Evolutionary conservation across 108 stramenopile species (phyloP).

Genomic region (Cyclostephanos invisitatus): DNA sequence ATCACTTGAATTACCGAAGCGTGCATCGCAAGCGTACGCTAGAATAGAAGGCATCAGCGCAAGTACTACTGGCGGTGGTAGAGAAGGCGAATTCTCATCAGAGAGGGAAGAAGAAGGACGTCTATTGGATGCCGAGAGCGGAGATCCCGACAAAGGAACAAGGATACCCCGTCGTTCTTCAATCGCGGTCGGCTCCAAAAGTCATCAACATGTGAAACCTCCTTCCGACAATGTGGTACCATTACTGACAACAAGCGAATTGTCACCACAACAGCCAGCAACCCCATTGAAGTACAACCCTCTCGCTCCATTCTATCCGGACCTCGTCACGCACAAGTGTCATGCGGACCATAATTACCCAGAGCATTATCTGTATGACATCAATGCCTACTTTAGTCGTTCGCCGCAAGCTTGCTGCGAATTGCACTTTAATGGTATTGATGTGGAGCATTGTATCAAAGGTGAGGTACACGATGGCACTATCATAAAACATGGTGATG

Average conservation of each 20-base stretch:
- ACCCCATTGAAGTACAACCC: not conserved
- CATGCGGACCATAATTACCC: constrained; percentile 34
- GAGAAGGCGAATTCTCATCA: not conserved
- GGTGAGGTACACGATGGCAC: not conserved
- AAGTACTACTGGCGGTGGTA: not conserved
- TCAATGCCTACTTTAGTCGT: constrained; percentile 35
- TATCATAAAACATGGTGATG: not conserved
- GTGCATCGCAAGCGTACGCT: not conserved
- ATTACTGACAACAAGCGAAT: not conserved
- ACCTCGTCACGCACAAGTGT: constrained; percentile 23
- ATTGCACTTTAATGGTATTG: constrained; percentile 26
- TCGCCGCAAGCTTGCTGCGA: constrained; percentile 35
- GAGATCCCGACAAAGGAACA: not conserved
- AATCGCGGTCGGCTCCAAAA: not conserved
- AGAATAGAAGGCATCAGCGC: not conserved
- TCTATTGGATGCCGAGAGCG: not conserved
- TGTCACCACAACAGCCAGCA: not conserved
- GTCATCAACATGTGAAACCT: not conserved
- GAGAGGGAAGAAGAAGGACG: not conserved
- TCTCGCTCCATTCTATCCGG: constrained; percentile 37
- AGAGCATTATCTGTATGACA: constrained; percentile 37
- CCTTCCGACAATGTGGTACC: not conserved
- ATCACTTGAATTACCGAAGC: not conserved
- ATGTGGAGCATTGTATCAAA: constrained; percentile 7
- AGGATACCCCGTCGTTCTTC: not conserved